phyloP scores from a whole-genome alignment of 1,139 yeast genomes.

The Geotrichum histeridarum region DNA sequence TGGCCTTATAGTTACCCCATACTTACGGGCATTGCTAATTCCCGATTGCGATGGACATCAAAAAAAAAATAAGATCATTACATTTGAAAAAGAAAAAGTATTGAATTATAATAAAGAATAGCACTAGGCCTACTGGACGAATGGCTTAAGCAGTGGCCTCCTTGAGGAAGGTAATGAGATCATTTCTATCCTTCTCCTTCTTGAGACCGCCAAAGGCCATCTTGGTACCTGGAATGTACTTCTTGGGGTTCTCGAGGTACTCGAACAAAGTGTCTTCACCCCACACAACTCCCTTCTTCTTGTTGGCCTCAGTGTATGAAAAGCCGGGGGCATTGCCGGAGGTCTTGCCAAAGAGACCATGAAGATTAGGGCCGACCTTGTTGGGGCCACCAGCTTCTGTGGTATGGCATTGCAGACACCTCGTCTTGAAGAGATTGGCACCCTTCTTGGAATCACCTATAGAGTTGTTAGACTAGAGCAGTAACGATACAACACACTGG shows the following conservation, averaged over 20 bases:
- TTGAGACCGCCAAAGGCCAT: constrained; percentile 99
- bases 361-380: constrained; percentile 98
- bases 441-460: constrained; percentile 95
- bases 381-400: constrained; percentile 92
- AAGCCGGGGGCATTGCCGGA: constrained; percentile 91
- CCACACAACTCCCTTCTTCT: constrained; percentile 92
- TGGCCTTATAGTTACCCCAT: no score
- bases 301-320: constrained; percentile 97
- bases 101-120: not conserved
- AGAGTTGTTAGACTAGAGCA: not conserved
- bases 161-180: constrained; percentile 83
- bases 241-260: constrained; percentile 99
- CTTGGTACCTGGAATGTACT: constrained; percentile 99
- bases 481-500: not conserved
- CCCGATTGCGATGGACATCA: no score
- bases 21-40: no score
- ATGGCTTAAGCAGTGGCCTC: constrained; percentile 50
- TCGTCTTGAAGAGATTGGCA: constrained; percentile 95
- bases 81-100: not conserved
- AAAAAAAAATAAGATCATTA: not conserved
- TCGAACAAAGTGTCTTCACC: constrained; percentile 81
- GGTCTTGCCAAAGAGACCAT: constrained; percentile 87
- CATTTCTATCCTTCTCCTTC: constrained; percentile 98
- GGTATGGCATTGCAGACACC: constrained; percentile 99
- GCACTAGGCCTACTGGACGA: no score